Percentiles rank a stretch among this genome's conserved stretches.
These are phyloP conservation scores for Puya raimondii DNA, from an alignment of 176 grass and related monocot species.

Conservation along the genomic window DNA sequence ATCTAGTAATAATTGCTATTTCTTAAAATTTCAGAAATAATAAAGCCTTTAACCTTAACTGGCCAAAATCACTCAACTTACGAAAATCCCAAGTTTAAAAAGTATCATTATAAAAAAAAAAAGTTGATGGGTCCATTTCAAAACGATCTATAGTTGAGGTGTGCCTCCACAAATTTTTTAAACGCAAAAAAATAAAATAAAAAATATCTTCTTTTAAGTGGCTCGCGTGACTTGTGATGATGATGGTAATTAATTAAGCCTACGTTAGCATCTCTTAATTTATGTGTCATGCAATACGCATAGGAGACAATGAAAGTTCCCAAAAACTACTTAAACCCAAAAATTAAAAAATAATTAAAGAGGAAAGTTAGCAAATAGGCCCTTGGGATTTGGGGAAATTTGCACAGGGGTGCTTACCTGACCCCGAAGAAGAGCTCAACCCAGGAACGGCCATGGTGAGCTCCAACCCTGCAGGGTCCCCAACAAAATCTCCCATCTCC, in stretches of 20 bases:
- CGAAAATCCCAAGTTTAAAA: too few relatives aligned
- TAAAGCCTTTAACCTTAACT: too few relatives aligned
- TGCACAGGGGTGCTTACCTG: slow-evolving; percentile 34
- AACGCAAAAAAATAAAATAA: not conserved
- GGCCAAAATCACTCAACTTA: too few relatives aligned
- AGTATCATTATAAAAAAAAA: too few relatives aligned
- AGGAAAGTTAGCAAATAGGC: not conserved
- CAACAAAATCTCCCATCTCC: slow-evolving; percentile 45
- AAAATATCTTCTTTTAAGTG: not conserved
- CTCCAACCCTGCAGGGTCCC: slow-evolving; percentile 58
- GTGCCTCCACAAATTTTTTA: not conserved
- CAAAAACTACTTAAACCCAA: slow-evolving; percentile 17
- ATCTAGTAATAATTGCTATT: too few relatives aligned
- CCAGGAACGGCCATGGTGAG: slow-evolving; percentile 96
- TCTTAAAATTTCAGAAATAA: too few relatives aligned
- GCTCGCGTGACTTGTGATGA: not conserved
- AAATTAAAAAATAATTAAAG: slow-evolving; percentile 2
- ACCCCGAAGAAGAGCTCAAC: slow-evolving; percentile 65
- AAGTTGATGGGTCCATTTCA: too few relatives aligned
- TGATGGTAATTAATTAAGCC: too few relatives aligned
- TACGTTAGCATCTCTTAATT: slow-evolving; percentile 9
- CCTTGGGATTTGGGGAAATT: not conserved
- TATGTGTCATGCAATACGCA: slow-evolving; percentile 17
- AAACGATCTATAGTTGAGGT: too few relatives aligned
- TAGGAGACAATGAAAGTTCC: slow-evolving; percentile 6